Conservation (phyloP, 2,329 filamentous ascomycete genomes). For the Aspergillus japonicus region DNA sequence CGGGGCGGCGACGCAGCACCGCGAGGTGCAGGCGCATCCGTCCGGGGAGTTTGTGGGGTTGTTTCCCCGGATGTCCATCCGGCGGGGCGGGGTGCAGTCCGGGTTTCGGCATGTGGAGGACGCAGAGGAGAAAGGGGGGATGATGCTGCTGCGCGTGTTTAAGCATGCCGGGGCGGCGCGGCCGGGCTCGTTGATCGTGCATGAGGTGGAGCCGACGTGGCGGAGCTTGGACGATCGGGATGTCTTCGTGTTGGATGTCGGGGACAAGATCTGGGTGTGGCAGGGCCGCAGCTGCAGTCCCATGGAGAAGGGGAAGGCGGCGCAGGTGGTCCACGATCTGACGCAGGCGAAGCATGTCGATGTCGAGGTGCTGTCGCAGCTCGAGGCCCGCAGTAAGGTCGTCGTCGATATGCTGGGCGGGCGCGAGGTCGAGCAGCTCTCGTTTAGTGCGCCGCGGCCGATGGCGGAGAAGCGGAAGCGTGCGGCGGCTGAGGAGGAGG, state of each 20-base stretch:
- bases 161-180: slow-evolving; percentile 54
- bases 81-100: slow-evolving; percentile 59
- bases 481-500: slow-evolving; percentile 13
- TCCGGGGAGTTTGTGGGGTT: slow-evolving; percentile 61
- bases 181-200: slow-evolving; percentile 52
- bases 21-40: slow-evolving; percentile 60
- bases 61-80: slow-evolving; percentile 61
- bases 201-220: slow-evolving; percentile 64
- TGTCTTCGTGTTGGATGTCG: slow-evolving; percentile 64
- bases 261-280: slow-evolving; percentile 68
- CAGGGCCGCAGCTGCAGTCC: slow-evolving; percentile 64
- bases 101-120: slow-evolving; percentile 64
- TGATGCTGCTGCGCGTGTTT: slow-evolving; percentile 62
- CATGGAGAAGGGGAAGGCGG: slow-evolving; percentile 68
- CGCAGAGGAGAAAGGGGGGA: slow-evolving; percentile 45
- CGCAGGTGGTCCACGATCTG: slow-evolving; percentile 60
- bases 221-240: slow-evolving; percentile 64
- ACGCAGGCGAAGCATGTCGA: slow-evolving; percentile 62
- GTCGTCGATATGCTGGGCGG: slow-evolving; percentile 59
- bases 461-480: slow-evolving; percentile 35
- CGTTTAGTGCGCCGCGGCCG: slow-evolving; percentile 41
- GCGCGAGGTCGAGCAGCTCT: slow-evolving; percentile 41
- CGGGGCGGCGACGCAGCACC: slow-evolving; percentile 62
- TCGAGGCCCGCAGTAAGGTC: slow-evolving; percentile 50
- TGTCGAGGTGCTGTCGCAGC: slow-evolving; percentile 64